A percentile compares a stretch with the other conserved stretches of the same genome.
phyloP scores from a whole-genome alignment of 352 stramenopile species.

The Pelagophyceae sp. region DNA sequence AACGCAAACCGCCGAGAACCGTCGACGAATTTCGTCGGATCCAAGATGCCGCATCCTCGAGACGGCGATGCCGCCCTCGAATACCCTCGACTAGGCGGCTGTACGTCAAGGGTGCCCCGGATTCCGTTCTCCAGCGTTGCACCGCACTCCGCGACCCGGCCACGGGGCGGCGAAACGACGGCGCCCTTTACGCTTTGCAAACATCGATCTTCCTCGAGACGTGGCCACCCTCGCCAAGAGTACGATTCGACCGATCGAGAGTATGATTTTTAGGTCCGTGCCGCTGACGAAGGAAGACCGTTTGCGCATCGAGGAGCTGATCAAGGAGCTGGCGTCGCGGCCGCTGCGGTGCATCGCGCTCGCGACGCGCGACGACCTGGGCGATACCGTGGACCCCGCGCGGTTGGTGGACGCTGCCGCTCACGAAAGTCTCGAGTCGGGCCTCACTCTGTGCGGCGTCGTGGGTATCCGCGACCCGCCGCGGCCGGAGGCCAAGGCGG shows the following conservation, averaged over 20 bases:
- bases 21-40: too few species aligned
- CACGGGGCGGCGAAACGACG: too few species aligned
- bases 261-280: too few species aligned
- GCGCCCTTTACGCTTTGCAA: too few species aligned
- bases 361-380: conserved; percentile 70
- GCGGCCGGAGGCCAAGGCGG: conserved; percentile 84
- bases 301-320: conserved; percentile 72
- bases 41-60: too few species aligned
- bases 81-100: too few species aligned
- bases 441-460: conserved; percentile 91
- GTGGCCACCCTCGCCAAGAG: too few species aligned
- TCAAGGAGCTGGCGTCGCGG: conserved; percentile 76
- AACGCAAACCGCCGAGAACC: too few species aligned
- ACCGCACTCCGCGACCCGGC: conserved; percentile 64
- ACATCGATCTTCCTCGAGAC: too few species aligned
- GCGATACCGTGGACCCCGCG: conserved; percentile 39
- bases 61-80: too few species aligned
- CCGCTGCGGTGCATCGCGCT: conserved; percentile 89
- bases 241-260: too few species aligned
- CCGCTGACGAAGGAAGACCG: conserved; percentile 75
- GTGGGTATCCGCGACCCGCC: conserved; percentile 97
- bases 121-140: conserved; percentile 91
- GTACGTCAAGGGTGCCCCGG: conserved; percentile 95
- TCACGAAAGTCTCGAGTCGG: conserved; percentile 65
- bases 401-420: background rate